A percentile compares a stretch with the other conserved stretches of the same genome.
Evolutionary conservation across 1,139 yeast species (phyloP).

Genomic region (Sugiyamaella xylanicola): DNA sequence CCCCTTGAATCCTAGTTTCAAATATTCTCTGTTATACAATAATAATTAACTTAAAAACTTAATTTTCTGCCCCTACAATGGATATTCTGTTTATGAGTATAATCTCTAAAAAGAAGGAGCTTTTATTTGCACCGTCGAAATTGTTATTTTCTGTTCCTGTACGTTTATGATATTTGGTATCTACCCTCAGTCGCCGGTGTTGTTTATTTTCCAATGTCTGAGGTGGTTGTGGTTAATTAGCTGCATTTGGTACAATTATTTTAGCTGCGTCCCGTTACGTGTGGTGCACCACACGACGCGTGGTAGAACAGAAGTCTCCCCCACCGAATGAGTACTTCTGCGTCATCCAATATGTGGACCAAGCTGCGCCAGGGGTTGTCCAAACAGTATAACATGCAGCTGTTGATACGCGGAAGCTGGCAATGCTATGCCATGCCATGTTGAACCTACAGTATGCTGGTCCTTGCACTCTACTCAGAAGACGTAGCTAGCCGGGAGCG

Average conservation of each 20-base stretch:
- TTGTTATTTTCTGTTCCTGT: no score
- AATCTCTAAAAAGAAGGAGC: no score
- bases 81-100: no score
- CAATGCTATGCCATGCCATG: no score
- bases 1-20: no score
- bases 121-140: no score
- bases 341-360: not conserved
- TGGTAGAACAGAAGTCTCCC: not conserved
- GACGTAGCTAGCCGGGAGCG: no score
- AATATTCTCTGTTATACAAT: not conserved
- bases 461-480: no score
- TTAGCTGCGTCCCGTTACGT: slow-evolving; percentile 1
- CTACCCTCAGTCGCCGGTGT: not conserved
- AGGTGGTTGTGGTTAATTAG: slow-evolving; percentile 5
- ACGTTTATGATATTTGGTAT: no score
- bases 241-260: slow-evolving; percentile 2
- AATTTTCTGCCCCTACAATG: no score
- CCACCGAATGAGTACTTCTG: not conserved
- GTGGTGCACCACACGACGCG: not conserved
- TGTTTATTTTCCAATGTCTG: not conserved
- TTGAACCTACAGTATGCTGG: no score
- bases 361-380: not conserved
- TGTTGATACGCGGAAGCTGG: not conserved
- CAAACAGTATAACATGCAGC: not conserved
- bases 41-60: not conserved